Evolutionary conservation across 306 rosid genomes (phyloP), one percentile per base, ranked within the genome.

Genomic region (Cyclanthera cordifolia): DNA sequence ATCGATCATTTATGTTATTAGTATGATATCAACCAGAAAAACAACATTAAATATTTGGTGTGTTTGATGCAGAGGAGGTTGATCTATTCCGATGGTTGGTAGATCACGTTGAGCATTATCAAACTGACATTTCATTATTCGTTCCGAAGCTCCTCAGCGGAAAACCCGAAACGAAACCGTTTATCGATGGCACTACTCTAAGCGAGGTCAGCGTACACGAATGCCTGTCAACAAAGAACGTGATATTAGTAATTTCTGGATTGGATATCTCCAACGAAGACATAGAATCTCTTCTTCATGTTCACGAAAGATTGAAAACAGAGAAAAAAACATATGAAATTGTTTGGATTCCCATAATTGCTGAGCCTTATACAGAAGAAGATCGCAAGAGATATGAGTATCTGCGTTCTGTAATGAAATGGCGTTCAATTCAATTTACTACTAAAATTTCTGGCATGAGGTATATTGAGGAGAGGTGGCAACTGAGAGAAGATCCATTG

Each of bases 281-380:
- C 28, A 70, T 87, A 17, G 32, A 50, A 0, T 47, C 70, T 14
- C 53, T 90, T 3, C 54, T 50, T 23, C 70, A 79, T 6, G 55
- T 87, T 10, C 54, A 87, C 46, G 86, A 85, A 3, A 3, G 12
- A 1, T 81, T 72, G 3, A 84, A 75, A 73, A 70, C 3, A 0
- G 34, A 21, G 43, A 70, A 53, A 0, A 15, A 28, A 13, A 47
- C 70, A 1, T 69, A 82, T 32, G 82, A 78, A 70, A 87, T 90
- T 48, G 81, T 90, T 8, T 90, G 95, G 92, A n/a, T 86, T 54
- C 90, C 88, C 0, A 60, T 81, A 11, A 87, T 84, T 14, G 15
- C 53, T 53, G 90, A 81, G 54, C 49, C 78, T 23, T 81, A 91
- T 89, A 79, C 30, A 0, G 80, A 82, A 1, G 72, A 73, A 0